Percentiles rank a stretch among this genome's conserved stretches.
phyloP scores from a whole-genome alignment of 164 flowering plant species.

The Magnolia kwangsiensis region DNA sequence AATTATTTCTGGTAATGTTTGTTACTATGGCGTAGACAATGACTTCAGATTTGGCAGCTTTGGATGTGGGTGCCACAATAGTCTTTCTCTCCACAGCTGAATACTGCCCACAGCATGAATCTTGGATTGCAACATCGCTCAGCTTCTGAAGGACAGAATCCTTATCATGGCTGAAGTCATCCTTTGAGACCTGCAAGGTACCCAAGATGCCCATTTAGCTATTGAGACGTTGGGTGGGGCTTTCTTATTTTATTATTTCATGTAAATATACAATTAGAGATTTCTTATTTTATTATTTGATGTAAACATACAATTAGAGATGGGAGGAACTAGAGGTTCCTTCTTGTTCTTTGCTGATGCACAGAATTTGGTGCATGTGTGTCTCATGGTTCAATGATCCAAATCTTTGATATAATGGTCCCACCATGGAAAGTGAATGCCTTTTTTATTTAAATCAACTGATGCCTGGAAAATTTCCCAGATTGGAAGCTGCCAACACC shows the following conservation, averaged over 20 bases:
- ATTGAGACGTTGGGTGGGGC: background rate
- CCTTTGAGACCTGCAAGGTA: slow-evolving; percentile 41
- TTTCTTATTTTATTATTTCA: background rate
- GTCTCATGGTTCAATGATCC: background rate
- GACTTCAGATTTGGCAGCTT: slow-evolving; percentile 42
- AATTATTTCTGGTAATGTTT: slow-evolving; percentile 33
- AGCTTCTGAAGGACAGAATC: slow-evolving; percentile 42
- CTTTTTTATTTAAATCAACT: too few relatives aligned
- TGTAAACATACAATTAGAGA: background rate
- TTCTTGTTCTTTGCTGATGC: background rate
- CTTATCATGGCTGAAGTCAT: slow-evolving; percentile 37
- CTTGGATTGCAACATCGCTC: slow-evolving; percentile 44
- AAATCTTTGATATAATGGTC: background rate
- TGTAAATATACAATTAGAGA: background rate
- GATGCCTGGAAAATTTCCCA: background rate
- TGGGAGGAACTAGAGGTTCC: background rate
- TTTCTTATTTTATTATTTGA: background rate
- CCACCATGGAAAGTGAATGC: background rate
- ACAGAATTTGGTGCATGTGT: background rate
- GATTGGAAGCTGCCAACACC: background rate
- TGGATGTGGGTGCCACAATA: slow-evolving; percentile 4
- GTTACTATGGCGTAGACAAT: slow-evolving; percentile 60
- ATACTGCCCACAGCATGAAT: slow-evolving; percentile 52
- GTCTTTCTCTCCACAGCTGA: slow-evolving; percentile 45
- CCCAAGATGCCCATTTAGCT: background rate